Conservation (phyloP, 2,329 filamentous ascomycete genomes). For the Talaromyces atroroseus region DNA sequence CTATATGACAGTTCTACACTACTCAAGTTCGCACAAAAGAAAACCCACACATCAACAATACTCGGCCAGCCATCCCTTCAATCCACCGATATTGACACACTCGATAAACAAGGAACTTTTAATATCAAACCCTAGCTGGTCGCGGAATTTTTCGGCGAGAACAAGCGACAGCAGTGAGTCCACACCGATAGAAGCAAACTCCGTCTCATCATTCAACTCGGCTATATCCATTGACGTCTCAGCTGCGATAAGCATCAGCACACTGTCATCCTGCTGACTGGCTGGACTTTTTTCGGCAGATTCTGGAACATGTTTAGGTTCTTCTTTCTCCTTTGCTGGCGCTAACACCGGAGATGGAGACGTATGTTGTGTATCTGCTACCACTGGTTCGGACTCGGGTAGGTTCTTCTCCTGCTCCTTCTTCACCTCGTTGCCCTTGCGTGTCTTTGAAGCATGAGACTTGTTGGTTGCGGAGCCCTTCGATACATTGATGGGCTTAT, state of each 20-base stretch:
- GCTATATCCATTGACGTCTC: not conserved
- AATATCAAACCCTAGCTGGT: conserved; percentile 24
- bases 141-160: conserved; percentile 24
- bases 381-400: not conserved
- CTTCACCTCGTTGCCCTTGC: not conserved
- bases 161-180: conserved; percentile 30
- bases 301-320: not conserved
- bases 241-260: not conserved
- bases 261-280: not conserved
- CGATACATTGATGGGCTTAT: not conserved
- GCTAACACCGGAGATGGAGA: not conserved
- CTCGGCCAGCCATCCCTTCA: not conserved
- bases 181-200: conserved; percentile 24
- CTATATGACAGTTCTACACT: not conserved
- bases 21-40: not conserved
- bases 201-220: conserved; percentile 6
- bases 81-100: not conserved
- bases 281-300: not conserved
- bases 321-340: not conserved
- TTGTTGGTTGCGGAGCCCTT: not conserved
- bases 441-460: not conserved
- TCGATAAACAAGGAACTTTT: conserved; percentile 3
- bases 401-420: not conserved
- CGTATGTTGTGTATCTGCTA: not conserved
- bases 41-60: not conserved